Evolutionary conservation across 192 early-diverging fungal genomes (phyloP).

Genomic region (Gryganskiella cystojenkinii): DNA sequence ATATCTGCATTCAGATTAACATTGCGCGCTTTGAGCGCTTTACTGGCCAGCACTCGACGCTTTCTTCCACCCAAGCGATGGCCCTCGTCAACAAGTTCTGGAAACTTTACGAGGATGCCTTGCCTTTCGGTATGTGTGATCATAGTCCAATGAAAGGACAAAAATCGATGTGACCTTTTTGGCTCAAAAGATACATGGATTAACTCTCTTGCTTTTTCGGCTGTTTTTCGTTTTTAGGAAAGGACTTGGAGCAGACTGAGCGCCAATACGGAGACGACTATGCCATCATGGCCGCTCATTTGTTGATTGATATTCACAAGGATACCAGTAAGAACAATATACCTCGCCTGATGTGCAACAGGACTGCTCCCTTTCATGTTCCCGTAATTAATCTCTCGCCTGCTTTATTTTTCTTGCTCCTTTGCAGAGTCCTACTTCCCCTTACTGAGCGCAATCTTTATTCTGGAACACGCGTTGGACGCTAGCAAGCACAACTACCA

Average conservation of each 20-base stretch:
- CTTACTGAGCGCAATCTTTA: constrained; percentile 61
- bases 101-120: constrained; percentile 45
- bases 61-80: constrained; percentile 20
- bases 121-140: constrained; percentile 27
- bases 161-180: neutral
- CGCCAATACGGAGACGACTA: constrained; percentile 86
- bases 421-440: constrained; percentile 42
- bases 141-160: neutral
- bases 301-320: constrained; percentile 66
- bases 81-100: constrained; percentile 45
- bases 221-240: constrained; percentile 51
- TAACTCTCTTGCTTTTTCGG: constrained; percentile 41
- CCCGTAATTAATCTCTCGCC: too few species aligned
- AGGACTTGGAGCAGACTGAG: constrained; percentile 72
- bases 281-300: constrained; percentile 69
- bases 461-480: constrained; percentile 81
- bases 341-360: too few species aligned
- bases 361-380: too few species aligned
- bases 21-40: constrained; percentile 30
- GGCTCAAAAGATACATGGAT: neutral
- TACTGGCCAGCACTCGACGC: constrained; percentile 18
- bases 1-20: constrained; percentile 44
- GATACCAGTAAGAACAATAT: constrained; percentile 46
- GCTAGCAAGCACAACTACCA: constrained; percentile 85
- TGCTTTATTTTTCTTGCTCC: neutral